phyloP scores from a whole-genome alignment of 2,329 filamentous ascomycete genomes.

The Neofusicoccum sp. region DNA sequence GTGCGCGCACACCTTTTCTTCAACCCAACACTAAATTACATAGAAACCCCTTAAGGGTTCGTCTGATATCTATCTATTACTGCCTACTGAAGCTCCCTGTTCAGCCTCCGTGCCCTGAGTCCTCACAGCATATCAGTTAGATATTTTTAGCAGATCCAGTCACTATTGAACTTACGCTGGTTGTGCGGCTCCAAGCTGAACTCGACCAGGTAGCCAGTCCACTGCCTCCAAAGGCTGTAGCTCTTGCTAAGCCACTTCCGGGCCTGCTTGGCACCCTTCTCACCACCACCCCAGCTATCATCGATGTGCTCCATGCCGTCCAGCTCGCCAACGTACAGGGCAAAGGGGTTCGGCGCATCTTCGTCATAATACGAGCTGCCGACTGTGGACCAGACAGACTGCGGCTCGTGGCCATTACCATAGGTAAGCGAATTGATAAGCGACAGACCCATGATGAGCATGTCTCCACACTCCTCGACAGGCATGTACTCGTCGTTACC shows the following conservation, averaged over 20 bases:
- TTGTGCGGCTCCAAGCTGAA: slow-evolving; percentile 71
- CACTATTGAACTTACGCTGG: slow-evolving; percentile 52
- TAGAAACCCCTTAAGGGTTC: too few relatives aligned
- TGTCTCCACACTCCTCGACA: slow-evolving; percentile 75
- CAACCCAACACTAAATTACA: too few relatives aligned
- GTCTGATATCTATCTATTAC: too few relatives aligned
- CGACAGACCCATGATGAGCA: slow-evolving; percentile 79
- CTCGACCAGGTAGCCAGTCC: slow-evolving; percentile 76
- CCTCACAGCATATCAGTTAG: too few relatives aligned
- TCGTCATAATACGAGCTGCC: slow-evolving; percentile 29
- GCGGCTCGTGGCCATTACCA: slow-evolving; percentile 52
- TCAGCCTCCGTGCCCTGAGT: too few relatives aligned
- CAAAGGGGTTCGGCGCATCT: slow-evolving; percentile 42
- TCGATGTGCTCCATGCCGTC: slow-evolving; percentile 60
- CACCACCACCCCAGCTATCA: slow-evolving; percentile 56
- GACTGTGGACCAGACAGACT: slow-evolving; percentile 58
- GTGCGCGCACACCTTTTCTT: too few relatives aligned
- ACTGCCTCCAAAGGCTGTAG: slow-evolving; percentile 71
- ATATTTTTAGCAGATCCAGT: neutral
- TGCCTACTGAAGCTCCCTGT: too few relatives aligned
- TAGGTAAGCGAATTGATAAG: slow-evolving; percentile 73
- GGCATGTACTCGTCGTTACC: slow-evolving; percentile 74
- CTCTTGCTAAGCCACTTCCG: slow-evolving; percentile 65
- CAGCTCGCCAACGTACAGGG: slow-evolving; percentile 50
- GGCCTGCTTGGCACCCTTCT: slow-evolving; percentile 56